Base-by-base conservation (phyloP, 2,329 filamentous ascomycete genomes). In the Epicoccum nigrum region DNA sequence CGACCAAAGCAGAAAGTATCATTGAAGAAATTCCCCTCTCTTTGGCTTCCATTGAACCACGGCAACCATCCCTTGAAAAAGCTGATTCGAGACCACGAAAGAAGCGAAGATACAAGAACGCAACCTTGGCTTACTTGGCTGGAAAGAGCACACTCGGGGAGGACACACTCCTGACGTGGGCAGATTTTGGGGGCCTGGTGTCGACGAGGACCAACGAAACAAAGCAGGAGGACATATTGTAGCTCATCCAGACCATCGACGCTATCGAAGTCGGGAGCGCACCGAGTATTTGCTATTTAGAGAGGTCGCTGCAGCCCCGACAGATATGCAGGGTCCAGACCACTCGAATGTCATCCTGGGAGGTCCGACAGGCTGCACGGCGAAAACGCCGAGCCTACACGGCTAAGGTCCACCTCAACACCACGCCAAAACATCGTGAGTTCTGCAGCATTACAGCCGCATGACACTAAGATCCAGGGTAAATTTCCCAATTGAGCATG, bases 131-230 rank as follows among this genome's bases (percentile, higher is more conserved):
- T 5, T 69, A 69, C 40, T 47, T 69, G 13, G 68, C 68, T 42
- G 68, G n/a, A n/a, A n/a, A n/a, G n/a, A n/a, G n/a, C n/a, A n/a
- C 67, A 1, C 56, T 67, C 13, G 64, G 66, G n/a, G n/a, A n/a
- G n/a, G n/a, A n/a, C 6, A 58, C 56, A 62, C 45, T 76, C 72
- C 19, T 81, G 15, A 69, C 64, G 8, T 74, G 71, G 56, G 72
- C 72, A 8, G 77, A 71, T 9, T 77, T 72, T 40, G 72, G 74
- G 7, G 76, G 75, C 4, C 62, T 81, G 21, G 65, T 78, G 23
- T 80, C 77, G 15, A 62, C 68, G 1, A 49, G 54, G 45, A 58
- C 50, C n/a, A 46, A 49, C 16, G 30, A 28, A 8, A 56, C 50
- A 12, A 45, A 47, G 17, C 54, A 65, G n/a, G 64, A 68, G 42